A percentile compares a stretch with the other conserved stretches of the same genome.
phyloP scores from a whole-genome alignment of 805 yeast species.

The Starmera dryadoides region DNA sequence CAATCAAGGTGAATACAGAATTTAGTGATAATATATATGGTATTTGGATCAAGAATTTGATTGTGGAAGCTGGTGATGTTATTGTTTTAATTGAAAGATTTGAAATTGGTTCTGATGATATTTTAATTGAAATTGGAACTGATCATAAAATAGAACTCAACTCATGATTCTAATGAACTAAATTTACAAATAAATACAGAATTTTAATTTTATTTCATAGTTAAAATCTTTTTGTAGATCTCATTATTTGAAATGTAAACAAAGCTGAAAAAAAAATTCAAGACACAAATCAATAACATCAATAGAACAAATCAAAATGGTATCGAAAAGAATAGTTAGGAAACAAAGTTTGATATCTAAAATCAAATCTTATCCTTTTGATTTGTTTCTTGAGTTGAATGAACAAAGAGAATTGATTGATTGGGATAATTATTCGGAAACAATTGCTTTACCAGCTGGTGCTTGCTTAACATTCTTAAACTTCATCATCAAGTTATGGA shows the following conservation, averaged over 20 bases:
- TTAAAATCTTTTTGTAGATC: too few species aligned
- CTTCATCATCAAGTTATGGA: conserved; percentile 18
- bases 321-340: conserved; percentile 8
- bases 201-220: background rate
- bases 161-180: too few species aligned
- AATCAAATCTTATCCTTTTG: conserved; percentile 18
- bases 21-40: conserved; percentile 41
- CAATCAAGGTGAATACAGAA: conserved; percentile 28
- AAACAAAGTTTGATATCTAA: conserved; percentile 13
- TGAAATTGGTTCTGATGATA: conserved; percentile 36
- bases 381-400: conserved; percentile 15
- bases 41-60: conserved; percentile 20
- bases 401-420: conserved; percentile 20
- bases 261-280: too few species aligned
- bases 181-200: too few species aligned
- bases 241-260: background rate
- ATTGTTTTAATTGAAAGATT: conserved; percentile 41
- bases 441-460: conserved; percentile 20
- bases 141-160: conserved; percentile 9
- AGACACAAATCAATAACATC: too few species aligned
- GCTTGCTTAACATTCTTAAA: conserved; percentile 12
- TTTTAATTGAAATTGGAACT: conserved; percentile 33
- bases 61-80: conserved; percentile 18
- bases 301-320: too few species aligned
- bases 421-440: conserved; percentile 19